Conservation (phyloP, 176 grass and related monocot genomes). For the Saccharum spontaneum region DNA sequence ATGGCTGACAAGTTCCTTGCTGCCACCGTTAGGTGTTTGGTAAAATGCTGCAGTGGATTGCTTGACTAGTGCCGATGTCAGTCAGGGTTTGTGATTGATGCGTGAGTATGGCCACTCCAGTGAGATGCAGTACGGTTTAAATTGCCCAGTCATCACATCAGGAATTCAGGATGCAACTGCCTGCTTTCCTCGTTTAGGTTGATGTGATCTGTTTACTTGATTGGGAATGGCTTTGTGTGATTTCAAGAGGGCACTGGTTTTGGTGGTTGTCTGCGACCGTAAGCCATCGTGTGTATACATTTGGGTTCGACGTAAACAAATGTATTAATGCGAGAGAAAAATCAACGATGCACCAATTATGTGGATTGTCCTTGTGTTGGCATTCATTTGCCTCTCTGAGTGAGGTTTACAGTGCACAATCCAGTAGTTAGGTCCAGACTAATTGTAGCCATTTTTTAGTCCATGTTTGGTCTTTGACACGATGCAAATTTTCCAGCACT, state of each 20-base stretch:
- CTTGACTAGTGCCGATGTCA: background rate
- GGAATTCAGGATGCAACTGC: background rate
- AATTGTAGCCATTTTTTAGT: background rate
- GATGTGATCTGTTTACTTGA: constrained; percentile 6
- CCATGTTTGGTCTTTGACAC: background rate
- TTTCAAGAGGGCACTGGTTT: background rate
- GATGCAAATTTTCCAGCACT: background rate
- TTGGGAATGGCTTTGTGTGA: background rate
- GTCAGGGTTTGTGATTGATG: background rate
- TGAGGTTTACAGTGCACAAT: background rate
- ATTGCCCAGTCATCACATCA: background rate
- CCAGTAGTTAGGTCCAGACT: background rate
- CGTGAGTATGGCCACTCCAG: background rate
- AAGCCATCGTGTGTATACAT: background rate
- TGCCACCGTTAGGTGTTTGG: constrained; percentile 2
- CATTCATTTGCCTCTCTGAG: background rate
- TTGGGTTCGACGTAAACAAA: background rate
- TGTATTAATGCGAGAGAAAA: background rate
- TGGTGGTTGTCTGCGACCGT: background rate
- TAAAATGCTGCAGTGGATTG: constrained; percentile 22
- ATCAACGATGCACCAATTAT: too few species aligned
- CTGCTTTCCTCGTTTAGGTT: background rate
- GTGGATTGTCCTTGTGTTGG: background rate
- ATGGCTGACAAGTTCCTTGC: background rate
- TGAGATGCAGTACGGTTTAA: background rate